Percentiles rank a stretch among this genome's conserved stretches.
These are phyloP conservation scores for Astrephomene gubernaculifera DNA, from an alignment of 139 green algal species.

Conservation along the genomic window DNA sequence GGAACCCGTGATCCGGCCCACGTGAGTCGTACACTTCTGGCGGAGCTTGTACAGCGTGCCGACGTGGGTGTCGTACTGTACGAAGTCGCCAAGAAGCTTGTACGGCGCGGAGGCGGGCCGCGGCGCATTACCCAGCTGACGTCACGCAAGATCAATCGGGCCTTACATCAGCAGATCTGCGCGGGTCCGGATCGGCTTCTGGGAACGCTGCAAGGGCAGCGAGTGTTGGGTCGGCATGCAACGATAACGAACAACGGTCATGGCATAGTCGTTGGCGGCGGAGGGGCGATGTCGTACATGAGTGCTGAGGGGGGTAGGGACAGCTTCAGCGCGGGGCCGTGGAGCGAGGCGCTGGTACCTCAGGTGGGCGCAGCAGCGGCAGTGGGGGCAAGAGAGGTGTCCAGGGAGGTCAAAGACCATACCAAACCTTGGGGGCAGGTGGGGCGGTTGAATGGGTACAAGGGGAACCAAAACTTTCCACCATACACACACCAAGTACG, in stretches of 20 bases:
- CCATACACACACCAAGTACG: no score
- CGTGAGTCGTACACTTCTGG: conserved; percentile 31
- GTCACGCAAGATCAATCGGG: neutral
- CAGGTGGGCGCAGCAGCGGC: no score
- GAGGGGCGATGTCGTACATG: no score
- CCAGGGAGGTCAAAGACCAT: no score
- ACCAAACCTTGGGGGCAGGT: no score
- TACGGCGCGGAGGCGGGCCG: conserved; percentile 36
- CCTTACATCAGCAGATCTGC: conserved; percentile 5
- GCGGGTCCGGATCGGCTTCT: conserved; percentile 4
- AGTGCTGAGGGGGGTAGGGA: no score
- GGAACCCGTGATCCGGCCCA: conserved; percentile 19
- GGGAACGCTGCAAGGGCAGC: neutral
- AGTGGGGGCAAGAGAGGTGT: no score
- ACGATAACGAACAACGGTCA: neutral
- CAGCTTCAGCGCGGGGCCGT: no score
- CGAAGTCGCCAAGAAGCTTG: conserved; percentile 40
- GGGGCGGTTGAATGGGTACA: no score
- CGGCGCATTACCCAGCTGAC: neutral
- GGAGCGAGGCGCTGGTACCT: no score
- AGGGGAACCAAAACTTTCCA: no score
- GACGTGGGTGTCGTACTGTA: conserved; percentile 44
- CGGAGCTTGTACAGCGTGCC: conserved; percentile 36
- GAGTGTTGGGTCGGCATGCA: neutral
- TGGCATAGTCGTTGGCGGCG: no score